Conservation (phyloP, 1,139 yeast species). For the Magnusiomyces fungicola region DNA sequence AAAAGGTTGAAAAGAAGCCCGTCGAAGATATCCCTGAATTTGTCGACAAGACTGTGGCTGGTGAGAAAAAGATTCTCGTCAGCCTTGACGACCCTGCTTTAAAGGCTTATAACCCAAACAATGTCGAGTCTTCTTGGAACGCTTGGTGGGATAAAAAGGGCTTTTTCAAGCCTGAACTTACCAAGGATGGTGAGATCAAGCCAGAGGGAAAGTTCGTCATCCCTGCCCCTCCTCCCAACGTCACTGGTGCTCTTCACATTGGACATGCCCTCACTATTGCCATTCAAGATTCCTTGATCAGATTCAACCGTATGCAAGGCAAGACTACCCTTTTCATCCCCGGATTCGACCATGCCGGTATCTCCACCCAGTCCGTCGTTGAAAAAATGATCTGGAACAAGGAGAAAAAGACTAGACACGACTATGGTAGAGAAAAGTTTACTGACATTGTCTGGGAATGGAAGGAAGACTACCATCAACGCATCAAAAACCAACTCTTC, state of each 20-base stretch:
- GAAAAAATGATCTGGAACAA: conserved; percentile 92
- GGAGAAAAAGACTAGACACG: conserved; percentile 88
- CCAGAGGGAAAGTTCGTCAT: conserved; percentile 82
- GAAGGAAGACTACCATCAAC: conserved; percentile 88
- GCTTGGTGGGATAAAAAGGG: conserved; percentile 94
- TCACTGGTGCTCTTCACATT: conserved; percentile 96
- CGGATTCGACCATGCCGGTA: conserved; percentile 99
- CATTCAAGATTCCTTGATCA: conserved; percentile 85
- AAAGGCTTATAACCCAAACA: conserved; percentile 87
- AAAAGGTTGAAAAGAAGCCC: conserved; percentile 69
- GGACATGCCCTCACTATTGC: conserved; percentile 97
- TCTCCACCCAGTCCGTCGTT: conserved; percentile 96
- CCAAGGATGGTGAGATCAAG: conserved; percentile 63
- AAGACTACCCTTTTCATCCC: conserved; percentile 89
- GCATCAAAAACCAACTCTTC: conserved; percentile 77
- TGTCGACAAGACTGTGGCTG: conserved; percentile 73
- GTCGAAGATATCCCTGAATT: conserved; percentile 76
- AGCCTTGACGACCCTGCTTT: conserved; percentile 87
- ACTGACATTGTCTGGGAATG: conserved; percentile 92
- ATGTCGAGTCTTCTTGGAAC: conserved; percentile 97
- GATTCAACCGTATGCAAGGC: conserved; percentile 97
- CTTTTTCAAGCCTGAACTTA: conserved; percentile 79
- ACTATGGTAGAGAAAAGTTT: conserved; percentile 87
- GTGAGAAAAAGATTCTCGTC: conserved; percentile 82
- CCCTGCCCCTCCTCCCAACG: conserved; percentile 99